Conservation (phyloP, 176 grass and related monocot genomes). For the Stipa capillata region DNA sequence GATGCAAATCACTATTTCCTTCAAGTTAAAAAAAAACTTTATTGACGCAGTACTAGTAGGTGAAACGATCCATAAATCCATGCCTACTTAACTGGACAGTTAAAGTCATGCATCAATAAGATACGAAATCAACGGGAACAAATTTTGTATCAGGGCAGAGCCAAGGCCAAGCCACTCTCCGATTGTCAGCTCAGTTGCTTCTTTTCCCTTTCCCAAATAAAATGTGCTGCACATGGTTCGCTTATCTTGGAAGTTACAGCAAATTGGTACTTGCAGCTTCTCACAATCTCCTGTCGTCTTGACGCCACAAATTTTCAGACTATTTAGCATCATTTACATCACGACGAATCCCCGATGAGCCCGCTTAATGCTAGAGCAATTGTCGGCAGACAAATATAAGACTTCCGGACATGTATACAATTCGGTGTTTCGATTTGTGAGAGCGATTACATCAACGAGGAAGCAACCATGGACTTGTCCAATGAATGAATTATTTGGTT, state of each 20-base stretch:
- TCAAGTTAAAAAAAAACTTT: too few species aligned
- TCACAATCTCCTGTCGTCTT: background rate
- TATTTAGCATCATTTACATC: background rate
- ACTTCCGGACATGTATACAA: background rate
- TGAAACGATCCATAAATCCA: too few species aligned
- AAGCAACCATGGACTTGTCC: background rate
- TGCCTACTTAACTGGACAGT: too few species aligned
- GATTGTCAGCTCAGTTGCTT: background rate
- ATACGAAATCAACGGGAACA: background rate
- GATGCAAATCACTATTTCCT: too few species aligned
- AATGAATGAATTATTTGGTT: background rate
- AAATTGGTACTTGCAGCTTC: background rate
- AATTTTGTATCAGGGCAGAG: background rate
- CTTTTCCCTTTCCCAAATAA: background rate
- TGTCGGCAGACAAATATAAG: background rate
- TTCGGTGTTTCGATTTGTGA: background rate
- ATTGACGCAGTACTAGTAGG: too few species aligned
- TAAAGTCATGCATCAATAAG: background rate
- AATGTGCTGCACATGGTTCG: background rate
- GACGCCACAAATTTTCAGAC: background rate
- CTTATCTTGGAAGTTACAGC: background rate
- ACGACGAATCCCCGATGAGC: background rate
- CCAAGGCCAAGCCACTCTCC: background rate
- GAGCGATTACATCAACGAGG: background rate
- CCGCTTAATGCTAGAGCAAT: background rate